Base-by-base conservation (phyloP, 2,329 filamentous ascomycete species). In the Alternaria sp. region DNA sequence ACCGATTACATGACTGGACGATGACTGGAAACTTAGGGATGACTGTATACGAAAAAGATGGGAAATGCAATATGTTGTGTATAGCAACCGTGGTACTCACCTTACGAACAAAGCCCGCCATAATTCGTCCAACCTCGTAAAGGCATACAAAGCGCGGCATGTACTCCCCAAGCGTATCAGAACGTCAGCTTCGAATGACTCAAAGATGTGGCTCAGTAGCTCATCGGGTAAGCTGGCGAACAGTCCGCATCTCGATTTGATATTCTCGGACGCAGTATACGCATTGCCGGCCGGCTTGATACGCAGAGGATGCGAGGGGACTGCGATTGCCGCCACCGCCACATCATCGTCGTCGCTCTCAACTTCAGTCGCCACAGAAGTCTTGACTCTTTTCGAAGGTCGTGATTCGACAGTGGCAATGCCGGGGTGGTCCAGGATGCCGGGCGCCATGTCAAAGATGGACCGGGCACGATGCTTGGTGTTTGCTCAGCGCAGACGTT, bases 271-370 rank as follows among this genome's bases (percentile, higher is more conserved):
- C 12, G 88, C 84, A 19, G 89, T 88, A 46, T 95, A 86, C 52
- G 90, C 89, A 82, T 99, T 98, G 40, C 95, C 96, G 65, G 91
- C 86, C 1, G 96, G 95, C 76, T 93, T 96, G 68, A 98, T 86
- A 30, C 91, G 91, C 50, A 97, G 83, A 40, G 93, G 93, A 83
- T 98, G 95, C 43, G 86, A 84, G 54, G 91, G 91, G 57, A 97
- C 90, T 47, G 88, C 87, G 50, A 43, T 49, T 68, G 85, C 81
- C 75, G 84, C 83, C 79, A 76, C 83, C 79, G 77, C 83, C 79
- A 77, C 74, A 69, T 79, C 75, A 21, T 70, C 72, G 47, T 73
- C 69, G 67, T 75, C 69, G 45, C 58, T 49, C 17, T 66, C 60
- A 43, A 67, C 55, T 45, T 65, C 64, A 30, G 69, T 66, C 60